Evolutionary conservation across 148 eudicot species (phyloP).

Genomic region (Dysphania ambrosioides): DNA sequence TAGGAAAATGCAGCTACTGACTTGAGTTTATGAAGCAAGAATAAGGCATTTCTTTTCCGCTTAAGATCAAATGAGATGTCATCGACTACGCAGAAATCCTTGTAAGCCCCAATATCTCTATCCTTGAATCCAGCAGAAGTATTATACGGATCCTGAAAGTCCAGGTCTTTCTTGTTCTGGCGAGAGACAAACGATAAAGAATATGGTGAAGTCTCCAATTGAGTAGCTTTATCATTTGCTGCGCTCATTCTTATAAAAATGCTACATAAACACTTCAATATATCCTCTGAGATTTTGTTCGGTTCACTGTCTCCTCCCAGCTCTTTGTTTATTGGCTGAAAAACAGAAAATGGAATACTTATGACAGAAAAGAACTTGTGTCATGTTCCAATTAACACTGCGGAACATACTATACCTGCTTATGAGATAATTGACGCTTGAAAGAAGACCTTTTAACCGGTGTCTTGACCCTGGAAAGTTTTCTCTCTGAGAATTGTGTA

Average conservation of each 20-base stretch:
- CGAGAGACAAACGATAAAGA: constrained; percentile 34
- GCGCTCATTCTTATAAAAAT: constrained; percentile 63
- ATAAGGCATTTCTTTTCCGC: constrained; percentile 60
- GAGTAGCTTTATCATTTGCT: constrained; percentile 42
- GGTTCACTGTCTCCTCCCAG: constrained; percentile 51
- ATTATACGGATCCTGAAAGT: constrained; percentile 61
- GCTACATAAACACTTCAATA: constrained; percentile 68
- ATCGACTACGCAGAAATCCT: constrained; percentile 52
- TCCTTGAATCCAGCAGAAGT: constrained; percentile 33
- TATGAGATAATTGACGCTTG: constrained; percentile 38
- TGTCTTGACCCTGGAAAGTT: constrained; percentile 26
- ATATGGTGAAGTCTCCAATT: constrained; percentile 35
- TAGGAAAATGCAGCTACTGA: constrained; percentile 31
- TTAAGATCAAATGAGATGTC: constrained; percentile 59
- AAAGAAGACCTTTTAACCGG: constrained; percentile 37
- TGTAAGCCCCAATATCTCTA: constrained; percentile 70
- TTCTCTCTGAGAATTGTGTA: constrained; percentile 30
- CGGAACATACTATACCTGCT: constrained; percentile 38
- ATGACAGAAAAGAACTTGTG: background rate
- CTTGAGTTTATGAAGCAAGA: constrained; percentile 80
- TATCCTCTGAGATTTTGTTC: constrained; percentile 76
- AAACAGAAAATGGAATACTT: constrained; percentile 4
- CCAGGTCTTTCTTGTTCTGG: constrained; percentile 27
- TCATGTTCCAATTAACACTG: background rate
- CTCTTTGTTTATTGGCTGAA: constrained; percentile 35